A percentile compares a stretch with the other conserved stretches of the same genome.
phyloP scores from a whole-genome alignment of 2,329 filamentous ascomycete species.

The Xylaria sp. region DNA sequence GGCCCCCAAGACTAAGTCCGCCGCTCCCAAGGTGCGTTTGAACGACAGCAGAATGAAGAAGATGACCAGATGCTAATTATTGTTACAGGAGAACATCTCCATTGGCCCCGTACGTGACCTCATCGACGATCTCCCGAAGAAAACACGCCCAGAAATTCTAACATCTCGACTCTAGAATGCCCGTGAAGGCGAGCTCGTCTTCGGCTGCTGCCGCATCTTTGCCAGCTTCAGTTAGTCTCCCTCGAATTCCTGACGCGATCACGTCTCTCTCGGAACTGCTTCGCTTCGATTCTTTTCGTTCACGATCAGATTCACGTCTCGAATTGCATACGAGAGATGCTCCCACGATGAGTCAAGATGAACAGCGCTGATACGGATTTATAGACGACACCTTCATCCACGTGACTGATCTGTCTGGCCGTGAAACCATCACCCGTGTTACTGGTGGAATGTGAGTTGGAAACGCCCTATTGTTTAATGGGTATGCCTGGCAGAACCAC shows the following conservation, averaged over 20 bases:
- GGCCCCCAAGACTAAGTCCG: conserved; percentile 93
- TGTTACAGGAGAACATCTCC: conserved; percentile 91
- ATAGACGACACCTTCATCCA: conserved; percentile 83
- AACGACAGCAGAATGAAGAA: background rate
- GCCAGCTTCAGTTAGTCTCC: conserved; percentile 64
- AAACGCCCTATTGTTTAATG: background rate
- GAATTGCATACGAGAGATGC: background rate
- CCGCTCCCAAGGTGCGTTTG: conserved; percentile 48
- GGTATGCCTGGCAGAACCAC: background rate
- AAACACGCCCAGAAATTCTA: conserved; percentile 6
- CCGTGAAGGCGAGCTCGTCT: conserved; percentile 97
- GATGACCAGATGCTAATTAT: conserved; percentile 3
- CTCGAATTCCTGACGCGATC: background rate
- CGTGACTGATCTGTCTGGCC: conserved; percentile 94
- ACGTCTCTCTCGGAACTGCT: background rate
- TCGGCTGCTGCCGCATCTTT: conserved; percentile 96
- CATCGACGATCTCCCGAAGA: background rate
- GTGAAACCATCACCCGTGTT: conserved; percentile 99
- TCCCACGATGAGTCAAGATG: background rate
- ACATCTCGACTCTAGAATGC: conserved; percentile 52
- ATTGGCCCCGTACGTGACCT: conserved; percentile 17
- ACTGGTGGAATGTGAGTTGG: conserved; percentile 75
- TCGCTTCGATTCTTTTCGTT: background rate
- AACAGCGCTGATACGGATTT: conserved; percentile 4
- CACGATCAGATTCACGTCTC: background rate